Evolutionary conservation across 2,329 filamentous ascomycete species (phyloP).

Genomic region (Ophiognomonia clavigignenti-juglandacearum): DNA sequence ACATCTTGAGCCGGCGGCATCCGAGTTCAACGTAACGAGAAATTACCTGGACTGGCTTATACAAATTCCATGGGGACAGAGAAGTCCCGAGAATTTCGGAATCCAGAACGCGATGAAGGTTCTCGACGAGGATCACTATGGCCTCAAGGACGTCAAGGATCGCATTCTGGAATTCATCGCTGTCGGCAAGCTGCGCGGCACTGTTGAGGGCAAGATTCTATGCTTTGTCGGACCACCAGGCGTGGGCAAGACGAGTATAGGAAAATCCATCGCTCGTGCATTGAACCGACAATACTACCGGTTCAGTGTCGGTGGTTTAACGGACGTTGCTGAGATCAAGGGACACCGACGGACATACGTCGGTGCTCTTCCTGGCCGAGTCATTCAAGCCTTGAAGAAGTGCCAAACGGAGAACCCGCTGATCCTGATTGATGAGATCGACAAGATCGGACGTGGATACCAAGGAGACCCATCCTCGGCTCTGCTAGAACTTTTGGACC

Average conservation of each 20-base stretch:
- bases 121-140: conserved; percentile 93
- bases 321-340: conserved; percentile 98
- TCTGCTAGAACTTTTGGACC: conserved; percentile 86
- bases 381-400: conserved; percentile 98
- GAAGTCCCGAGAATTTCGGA: conserved; percentile 93
- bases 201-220: conserved; percentile 95
- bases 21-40: conserved; percentile 96
- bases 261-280: conserved; percentile 93
- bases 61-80: conserved; percentile 94
- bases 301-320: conserved; percentile 94
- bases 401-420: conserved; percentile 98
- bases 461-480: conserved; percentile 96
- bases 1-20: conserved; percentile 90
- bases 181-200: conserved; percentile 92
- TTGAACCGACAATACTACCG: conserved; percentile 96
- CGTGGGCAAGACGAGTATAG: conserved; percentile 98
- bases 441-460: conserved; percentile 95
- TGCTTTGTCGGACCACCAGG: conserved; percentile 97
- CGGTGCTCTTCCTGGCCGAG: conserved; percentile 87
- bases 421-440: conserved; percentile 93
- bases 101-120: conserved; percentile 88
- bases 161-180: conserved; percentile 98
- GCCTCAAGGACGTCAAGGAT: conserved; percentile 96
- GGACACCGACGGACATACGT: conserved; percentile 95
- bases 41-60: conserved; percentile 99